Conservation (phyloP, 2,329 filamentous ascomycete species). For the Venturiaceae sp. region DNA sequence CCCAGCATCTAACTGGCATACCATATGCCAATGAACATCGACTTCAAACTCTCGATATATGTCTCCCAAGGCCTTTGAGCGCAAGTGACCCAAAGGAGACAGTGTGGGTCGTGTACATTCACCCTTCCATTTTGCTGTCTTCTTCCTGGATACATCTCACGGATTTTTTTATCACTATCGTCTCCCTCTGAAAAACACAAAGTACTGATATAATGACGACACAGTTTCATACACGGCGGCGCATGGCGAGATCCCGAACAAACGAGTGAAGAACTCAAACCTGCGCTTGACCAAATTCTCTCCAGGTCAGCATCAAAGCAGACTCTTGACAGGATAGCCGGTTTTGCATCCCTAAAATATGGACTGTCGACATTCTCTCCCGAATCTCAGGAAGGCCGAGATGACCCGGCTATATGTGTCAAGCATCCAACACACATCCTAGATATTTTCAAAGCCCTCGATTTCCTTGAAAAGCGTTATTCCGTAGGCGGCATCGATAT, state of each 20-base stretch:
- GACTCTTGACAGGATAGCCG: constrained; percentile 25
- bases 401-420: constrained; percentile 34
- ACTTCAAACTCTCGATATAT: not conserved
- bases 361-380: constrained; percentile 38
- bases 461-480: constrained; percentile 39
- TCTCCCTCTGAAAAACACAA: not conserved
- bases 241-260: constrained; percentile 36
- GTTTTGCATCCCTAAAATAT: constrained; percentile 56
- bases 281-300: not conserved
- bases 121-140: too few relatives aligned
- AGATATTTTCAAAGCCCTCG: constrained; percentile 45
- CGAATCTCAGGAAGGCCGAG: too few relatives aligned
- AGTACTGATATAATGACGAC: not conserved
- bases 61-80: not conserved
- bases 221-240: constrained; percentile 33
- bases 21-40: not conserved
- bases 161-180: too few relatives aligned
- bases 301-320: not conserved
- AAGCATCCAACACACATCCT: constrained; percentile 52
- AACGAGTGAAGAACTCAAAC: not conserved
- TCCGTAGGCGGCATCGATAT: constrained; percentile 22
- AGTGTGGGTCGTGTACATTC: not conserved
- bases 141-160: too few relatives aligned
- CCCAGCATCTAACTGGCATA: not conserved
- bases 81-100: not conserved